A percentile compares a stretch with the other conserved stretches of the same genome.
Evolutionary conservation across 371 early-diverging fungal genomes (phyloP).

Genomic region (Mortierella sp.): DNA sequence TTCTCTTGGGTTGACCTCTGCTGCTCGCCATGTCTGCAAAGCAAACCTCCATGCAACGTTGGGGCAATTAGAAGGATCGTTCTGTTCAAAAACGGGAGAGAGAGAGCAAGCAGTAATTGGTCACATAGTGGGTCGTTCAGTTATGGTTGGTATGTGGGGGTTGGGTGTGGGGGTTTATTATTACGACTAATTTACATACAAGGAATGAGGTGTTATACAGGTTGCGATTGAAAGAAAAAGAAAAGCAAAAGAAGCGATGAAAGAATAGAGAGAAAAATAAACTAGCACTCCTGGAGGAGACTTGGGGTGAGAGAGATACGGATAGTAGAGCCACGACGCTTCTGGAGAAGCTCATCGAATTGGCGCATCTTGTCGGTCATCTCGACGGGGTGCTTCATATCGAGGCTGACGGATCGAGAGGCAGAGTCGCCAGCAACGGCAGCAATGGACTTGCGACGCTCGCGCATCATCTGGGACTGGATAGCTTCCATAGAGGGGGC

Average conservation of each 20-base stretch:
- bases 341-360: slow-evolving; percentile 56
- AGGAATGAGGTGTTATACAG: slow-evolving; percentile 11
- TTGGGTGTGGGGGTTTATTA: neutral
- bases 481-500: slow-evolving; percentile 39
- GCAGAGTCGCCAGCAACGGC: slow-evolving; percentile 30
- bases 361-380: slow-evolving; percentile 59
- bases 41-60: neutral
- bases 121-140: neutral
- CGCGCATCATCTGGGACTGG: slow-evolving; percentile 42
- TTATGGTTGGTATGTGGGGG: slow-evolving; percentile 1
- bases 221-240: neutral
- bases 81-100: neutral
- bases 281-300: slow-evolving; percentile 39
- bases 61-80: neutral
- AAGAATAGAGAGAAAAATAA: neutral
- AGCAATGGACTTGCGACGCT: slow-evolving; percentile 56
- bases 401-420: slow-evolving; percentile 45
- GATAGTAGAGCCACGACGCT: slow-evolving; percentile 56
- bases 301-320: slow-evolving; percentile 58
- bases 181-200: slow-evolving; percentile 17
- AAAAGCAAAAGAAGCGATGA: neutral
- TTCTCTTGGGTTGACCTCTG: neutral
- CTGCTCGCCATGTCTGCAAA: neutral
- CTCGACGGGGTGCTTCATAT: slow-evolving; percentile 45
- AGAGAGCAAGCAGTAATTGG: slow-evolving; percentile 5